These are phyloP conservation scores for Podospora sp. DNA, from an alignment of 495 filamentous ascomycete genomes.

Conservation along the genomic window DNA sequence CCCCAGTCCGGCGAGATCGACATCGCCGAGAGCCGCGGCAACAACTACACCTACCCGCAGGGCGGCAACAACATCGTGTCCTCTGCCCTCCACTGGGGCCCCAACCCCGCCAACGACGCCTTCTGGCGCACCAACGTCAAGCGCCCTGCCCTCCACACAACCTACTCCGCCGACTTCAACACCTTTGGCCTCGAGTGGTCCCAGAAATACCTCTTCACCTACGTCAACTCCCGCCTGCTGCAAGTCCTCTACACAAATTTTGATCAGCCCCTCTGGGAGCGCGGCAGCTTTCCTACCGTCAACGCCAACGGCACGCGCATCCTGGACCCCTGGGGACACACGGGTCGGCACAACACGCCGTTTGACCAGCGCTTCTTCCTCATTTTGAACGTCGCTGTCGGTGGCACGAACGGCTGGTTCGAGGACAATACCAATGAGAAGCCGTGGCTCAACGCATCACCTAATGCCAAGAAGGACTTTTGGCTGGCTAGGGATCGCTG, in stretches of 20 bases:
- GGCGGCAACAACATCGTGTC: conserved; percentile 82
- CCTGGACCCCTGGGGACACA: conserved; percentile 67
- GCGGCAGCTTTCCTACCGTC: conserved; percentile 71
- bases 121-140: conserved; percentile 82
- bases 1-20: conserved; percentile 86
- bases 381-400: conserved; percentile 80
- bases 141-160: conserved; percentile 73
- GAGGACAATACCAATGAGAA: conserved; percentile 68
- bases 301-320: conserved; percentile 71
- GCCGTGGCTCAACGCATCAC: conserved; percentile 74
- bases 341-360: conserved; percentile 64
- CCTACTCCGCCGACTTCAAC: conserved; percentile 67
- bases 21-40: conserved; percentile 76
- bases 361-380: conserved; percentile 84
- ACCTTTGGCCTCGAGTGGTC: conserved; percentile 84
- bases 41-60: conserved; percentile 71
- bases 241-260: conserved; percentile 83
- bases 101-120: conserved; percentile 60
- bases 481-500: conserved; percentile 67
- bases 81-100: conserved; percentile 82
- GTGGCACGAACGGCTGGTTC: conserved; percentile 85
- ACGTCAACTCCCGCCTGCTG: conserved; percentile 75
- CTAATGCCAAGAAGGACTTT: conserved; percentile 71
- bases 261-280: conserved; percentile 67
- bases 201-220: conserved; percentile 85